phyloP scores from a whole-genome alignment of 176 grass and related monocot species.

The Elaeis guineensis region DNA sequence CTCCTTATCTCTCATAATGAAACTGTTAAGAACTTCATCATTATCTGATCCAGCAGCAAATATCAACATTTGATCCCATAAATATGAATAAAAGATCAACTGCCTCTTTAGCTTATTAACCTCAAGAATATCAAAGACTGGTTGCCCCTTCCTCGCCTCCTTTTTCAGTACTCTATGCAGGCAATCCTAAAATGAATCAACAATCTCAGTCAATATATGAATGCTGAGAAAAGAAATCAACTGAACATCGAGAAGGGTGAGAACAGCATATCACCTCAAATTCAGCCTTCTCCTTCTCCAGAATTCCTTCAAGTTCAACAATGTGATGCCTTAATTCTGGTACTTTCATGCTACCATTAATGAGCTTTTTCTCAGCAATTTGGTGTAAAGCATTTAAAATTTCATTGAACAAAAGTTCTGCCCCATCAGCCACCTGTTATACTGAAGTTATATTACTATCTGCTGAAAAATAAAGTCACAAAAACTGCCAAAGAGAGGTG shows the following conservation, averaged over 20 bases:
- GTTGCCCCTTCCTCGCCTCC: conserved; percentile 49
- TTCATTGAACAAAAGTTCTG: conserved; percentile 61
- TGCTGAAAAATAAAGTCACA: too few relatives aligned
- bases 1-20: conserved; percentile 36
- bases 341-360: background rate
- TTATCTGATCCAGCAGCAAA: conserved; percentile 45
- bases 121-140: conserved; percentile 70
- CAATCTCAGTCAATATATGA: conserved; percentile 10
- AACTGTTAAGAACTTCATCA: conserved; percentile 22
- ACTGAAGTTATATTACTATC: background rate
- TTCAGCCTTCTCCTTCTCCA: conserved; percentile 66
- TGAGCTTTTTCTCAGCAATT: conserved; percentile 42
- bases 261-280: conserved; percentile 49
- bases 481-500: too few relatives aligned
- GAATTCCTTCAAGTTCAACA: conserved; percentile 60
- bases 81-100: conserved; percentile 71
- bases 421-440: conserved; percentile 55
- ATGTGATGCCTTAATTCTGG: conserved; percentile 37
- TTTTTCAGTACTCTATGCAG: conserved; percentile 70
- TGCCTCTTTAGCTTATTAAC: conserved; percentile 86
- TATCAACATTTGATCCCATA: conserved; percentile 76
- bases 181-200: conserved; percentile 43
- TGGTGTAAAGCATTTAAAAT: conserved; percentile 37
- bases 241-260: conserved; percentile 13
- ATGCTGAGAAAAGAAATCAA: conserved; percentile 5